These are phyloP conservation scores for Verticillium dahliae DNA, from an alignment of 2,329 filamentous ascomycete genomes.

Conservation along the genomic window DNA sequence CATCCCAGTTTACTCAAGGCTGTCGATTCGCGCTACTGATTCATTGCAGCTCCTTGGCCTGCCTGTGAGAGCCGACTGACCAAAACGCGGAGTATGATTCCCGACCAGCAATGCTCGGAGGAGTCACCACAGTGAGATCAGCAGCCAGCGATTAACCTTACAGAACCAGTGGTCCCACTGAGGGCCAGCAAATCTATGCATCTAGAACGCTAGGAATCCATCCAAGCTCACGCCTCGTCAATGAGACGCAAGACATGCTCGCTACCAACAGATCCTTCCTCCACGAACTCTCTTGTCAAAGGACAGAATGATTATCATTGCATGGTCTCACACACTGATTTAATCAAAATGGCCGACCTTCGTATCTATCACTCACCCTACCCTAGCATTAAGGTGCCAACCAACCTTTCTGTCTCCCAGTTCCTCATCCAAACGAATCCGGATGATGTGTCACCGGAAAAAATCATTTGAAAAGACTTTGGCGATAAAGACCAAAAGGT, in stretches of 20 bases:
- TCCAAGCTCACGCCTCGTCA: no score
- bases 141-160: neutral
- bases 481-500: slow-evolving; percentile 9
- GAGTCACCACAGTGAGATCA: neutral
- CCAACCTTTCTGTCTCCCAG: slow-evolving; percentile 15
- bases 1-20: neutral
- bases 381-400: slow-evolving; percentile 12
- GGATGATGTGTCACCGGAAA: slow-evolving; percentile 14
- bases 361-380: slow-evolving; percentile 5
- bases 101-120: neutral
- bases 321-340: no score
- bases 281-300: no score
- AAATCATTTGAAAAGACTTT: slow-evolving; percentile 15
- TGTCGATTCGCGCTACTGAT: neutral
- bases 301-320: no score
- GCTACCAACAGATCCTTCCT: no score
- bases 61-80: no score
- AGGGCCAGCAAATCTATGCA: no score
- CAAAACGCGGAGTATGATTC: neutral
- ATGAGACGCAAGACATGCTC: no score
- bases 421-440: slow-evolving; percentile 16
- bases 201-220: no score
- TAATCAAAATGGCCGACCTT: neutral
- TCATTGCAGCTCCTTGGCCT: neutral
- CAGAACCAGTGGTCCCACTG: no score